phyloP scores from a whole-genome alignment of 305 asterid genomes.

The Ruellia speciosa region DNA sequence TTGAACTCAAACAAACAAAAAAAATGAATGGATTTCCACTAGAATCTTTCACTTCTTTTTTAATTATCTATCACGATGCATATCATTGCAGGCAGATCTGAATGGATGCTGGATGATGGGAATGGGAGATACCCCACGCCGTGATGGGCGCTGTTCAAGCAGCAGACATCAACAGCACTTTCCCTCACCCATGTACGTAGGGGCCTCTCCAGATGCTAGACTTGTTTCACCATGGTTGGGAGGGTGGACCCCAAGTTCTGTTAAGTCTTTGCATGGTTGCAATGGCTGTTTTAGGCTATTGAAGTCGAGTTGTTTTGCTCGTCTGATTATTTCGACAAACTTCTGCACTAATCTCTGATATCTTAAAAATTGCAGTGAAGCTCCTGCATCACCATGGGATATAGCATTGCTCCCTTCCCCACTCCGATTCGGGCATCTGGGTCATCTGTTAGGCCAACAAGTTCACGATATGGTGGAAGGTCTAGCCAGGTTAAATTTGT shows the following conservation, averaged over 20 bases:
- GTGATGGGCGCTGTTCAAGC: constrained; percentile 44
- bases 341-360: constrained; percentile 18
- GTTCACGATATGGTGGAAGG: constrained; percentile 60
- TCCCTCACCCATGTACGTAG: constrained; percentile 71
- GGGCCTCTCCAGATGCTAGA: constrained; percentile 92
- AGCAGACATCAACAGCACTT: constrained; percentile 56
- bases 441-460: constrained; percentile 54
- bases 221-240: constrained; percentile 95
- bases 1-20: background rate
- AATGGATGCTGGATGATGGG: constrained; percentile 50
- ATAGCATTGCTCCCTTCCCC: constrained; percentile 84
- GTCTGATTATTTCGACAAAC: constrained; percentile 20
- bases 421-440: constrained; percentile 92
- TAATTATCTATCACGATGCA: constrained; percentile 20
- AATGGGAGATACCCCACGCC: constrained; percentile 75
- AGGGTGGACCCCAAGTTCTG: constrained; percentile 64
- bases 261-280: constrained; percentile 27
- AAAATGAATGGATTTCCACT: constrained; percentile 5
- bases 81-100: constrained; percentile 61
- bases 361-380: constrained; percentile 28
- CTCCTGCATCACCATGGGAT: constrained; percentile 85
- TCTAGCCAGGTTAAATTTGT: constrained; percentile 31
- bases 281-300: constrained; percentile 7
- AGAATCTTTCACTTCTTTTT: background rate
- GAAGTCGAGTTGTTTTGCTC: constrained; percentile 16